Evolutionary conservation across 345 rosid genomes (phyloP), one percentile per base, ranked within the genome.

Genomic region (Citrus cavaleriei): DNA sequence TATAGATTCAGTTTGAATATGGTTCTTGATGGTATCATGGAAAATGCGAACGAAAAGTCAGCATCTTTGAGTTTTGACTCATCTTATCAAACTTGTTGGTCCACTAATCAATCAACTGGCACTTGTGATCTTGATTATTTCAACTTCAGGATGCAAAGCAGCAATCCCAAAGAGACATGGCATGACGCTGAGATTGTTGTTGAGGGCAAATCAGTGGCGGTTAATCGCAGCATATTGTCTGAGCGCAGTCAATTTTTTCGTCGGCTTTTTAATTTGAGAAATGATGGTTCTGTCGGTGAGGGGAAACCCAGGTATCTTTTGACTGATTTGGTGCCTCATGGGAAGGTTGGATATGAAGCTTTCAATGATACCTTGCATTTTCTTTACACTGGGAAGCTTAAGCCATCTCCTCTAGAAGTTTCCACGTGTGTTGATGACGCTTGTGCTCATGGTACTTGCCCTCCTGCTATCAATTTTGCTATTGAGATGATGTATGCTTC

Each of bases 401-500:
- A 24, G 63, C 61, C 34, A 42, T 30, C 79, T 16, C 89, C 89
- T 4, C 62, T 5, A 49, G 88, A 80, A 18, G 90, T 87, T 19
- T 85, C 88, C 4, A 80, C 83, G 1, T 89, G 92, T 62, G 88
- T 87, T 38, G 89, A 89, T 24, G 38, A 37, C 10, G 40, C 12
- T 18, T 89, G 92, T 67, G 27, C 4, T 0, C 92, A 87, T 70
- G 78, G 49, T 37, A 88, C 87, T 12, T 89, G 90, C 42, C 81
- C 81, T 27, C 92, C 92, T 70, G 82, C 86, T 2, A 62, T 89
- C 7, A 75, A 78, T 70, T 89, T 70, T 78, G 75, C 76, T 2
- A 71, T 89, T 49, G 87, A 89, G 57, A 68, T 87, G 84, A 73
- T 87, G 85, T 81, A 83, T 77, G 88, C 82, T 16, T 87, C 85